phyloP scores from a whole-genome alignment of 495 filamentous ascomycete genomes.

The Penicillium macrosclerotiorum region DNA sequence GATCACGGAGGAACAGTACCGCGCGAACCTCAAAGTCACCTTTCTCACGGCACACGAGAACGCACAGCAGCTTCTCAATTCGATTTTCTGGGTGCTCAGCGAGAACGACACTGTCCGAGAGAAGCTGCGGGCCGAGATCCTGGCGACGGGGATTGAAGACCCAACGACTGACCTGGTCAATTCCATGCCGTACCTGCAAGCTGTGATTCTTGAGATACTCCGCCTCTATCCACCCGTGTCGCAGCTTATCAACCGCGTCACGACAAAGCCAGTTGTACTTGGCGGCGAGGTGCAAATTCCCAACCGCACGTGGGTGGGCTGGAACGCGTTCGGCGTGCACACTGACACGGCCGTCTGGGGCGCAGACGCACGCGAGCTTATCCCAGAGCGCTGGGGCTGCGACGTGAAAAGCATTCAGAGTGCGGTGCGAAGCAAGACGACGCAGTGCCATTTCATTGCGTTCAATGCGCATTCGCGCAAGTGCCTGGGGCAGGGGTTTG shows the following conservation, averaged over 20 bases:
- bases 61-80: slow-evolving; percentile 30
- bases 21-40: slow-evolving; percentile 33
- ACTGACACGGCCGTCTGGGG: slow-evolving; percentile 32
- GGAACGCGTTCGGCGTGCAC: slow-evolving; percentile 36
- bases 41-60: slow-evolving; percentile 39
- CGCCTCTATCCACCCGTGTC: slow-evolving; percentile 41
- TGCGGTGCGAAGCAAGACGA: slow-evolving; percentile 24
- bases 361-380: slow-evolving; percentile 23
- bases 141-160: background rate
- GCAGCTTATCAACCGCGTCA: slow-evolving; percentile 34
- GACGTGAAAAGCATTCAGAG: slow-evolving; percentile 30
- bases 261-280: slow-evolving; percentile 7
- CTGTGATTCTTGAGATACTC: slow-evolving; percentile 37
- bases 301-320: slow-evolving; percentile 33
- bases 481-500: slow-evolving; percentile 38
- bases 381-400: slow-evolving; percentile 37
- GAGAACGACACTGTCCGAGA: slow-evolving; percentile 21
- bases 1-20: slow-evolving; percentile 30
- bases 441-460: slow-evolving; percentile 34
- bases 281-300: slow-evolving; percentile 29
- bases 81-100: slow-evolving; percentile 32
- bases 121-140: slow-evolving; percentile 28
- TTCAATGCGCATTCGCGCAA: slow-evolving; percentile 35
- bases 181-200: slow-evolving; percentile 33
- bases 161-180: slow-evolving; percentile 23